phyloP scores from a whole-genome alignment of 305 asterid genomes.

The Fraxinus sp. region DNA sequence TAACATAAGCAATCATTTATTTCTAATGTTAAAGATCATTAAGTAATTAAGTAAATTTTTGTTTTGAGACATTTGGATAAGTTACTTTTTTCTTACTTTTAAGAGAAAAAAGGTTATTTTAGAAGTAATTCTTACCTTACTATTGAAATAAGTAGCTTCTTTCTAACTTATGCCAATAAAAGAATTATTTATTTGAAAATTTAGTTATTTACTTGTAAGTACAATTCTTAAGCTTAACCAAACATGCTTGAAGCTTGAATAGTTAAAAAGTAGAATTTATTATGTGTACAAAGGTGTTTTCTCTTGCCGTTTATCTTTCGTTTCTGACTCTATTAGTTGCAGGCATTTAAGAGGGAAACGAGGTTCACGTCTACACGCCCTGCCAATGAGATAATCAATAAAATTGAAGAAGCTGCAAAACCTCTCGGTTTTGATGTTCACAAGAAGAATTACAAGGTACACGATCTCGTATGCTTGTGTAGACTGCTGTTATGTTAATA shows the following conservation, averaged over 20 bases:
- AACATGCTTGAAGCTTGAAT: neutral
- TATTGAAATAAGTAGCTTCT: neutral
- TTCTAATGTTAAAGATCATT: neutral
- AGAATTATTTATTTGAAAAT: neutral
- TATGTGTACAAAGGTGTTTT: neutral
- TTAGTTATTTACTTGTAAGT: neutral
- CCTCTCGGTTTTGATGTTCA: conserved; percentile 94
- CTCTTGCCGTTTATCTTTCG: neutral
- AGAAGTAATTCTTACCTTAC: neutral
- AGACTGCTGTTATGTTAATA: neutral
- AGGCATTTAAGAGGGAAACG: conserved; percentile 85
- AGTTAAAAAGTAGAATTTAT: neutral
- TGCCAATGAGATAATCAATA: conserved; percentile 72
- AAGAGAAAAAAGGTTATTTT: neutral
- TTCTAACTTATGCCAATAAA: neutral
- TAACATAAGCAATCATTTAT: neutral
- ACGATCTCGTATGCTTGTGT: neutral
- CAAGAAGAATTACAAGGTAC: conserved; percentile 86
- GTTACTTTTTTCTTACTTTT: neutral
- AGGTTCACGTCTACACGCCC: conserved; percentile 81
- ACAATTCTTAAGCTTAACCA: neutral
- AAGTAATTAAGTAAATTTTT: neutral
- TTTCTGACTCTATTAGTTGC: conserved; percentile 10
- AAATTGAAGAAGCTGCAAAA: conserved; percentile 89
- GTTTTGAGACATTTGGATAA: neutral